Conservation (phyloP, 345 rosid species). For the Melaleuca alternifolia region DNA sequence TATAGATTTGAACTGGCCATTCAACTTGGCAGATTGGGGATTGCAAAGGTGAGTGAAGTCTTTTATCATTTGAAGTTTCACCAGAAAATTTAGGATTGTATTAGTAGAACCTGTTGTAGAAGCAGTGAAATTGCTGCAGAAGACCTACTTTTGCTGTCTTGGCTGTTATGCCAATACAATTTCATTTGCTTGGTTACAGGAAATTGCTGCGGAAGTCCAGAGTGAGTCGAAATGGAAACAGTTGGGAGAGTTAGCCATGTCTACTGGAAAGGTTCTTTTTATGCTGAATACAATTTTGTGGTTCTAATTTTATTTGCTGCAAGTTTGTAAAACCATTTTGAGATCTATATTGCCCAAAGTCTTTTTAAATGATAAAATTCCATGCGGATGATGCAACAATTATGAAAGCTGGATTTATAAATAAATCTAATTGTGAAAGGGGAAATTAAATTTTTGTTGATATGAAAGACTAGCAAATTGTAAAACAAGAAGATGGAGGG, state of each 20-base stretch:
- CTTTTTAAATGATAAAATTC: not conserved
- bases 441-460: not conserved
- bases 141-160: not conserved
- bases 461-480: not conserved
- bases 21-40: constrained; percentile 88
- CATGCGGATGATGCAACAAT: not conserved
- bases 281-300: not conserved
- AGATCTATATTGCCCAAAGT: not conserved
- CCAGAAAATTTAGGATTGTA: not conserved
- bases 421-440: not conserved
- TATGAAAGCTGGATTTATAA: not conserved
- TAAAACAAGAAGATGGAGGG: not conserved
- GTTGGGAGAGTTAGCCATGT: constrained; percentile 97
- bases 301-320: not conserved
- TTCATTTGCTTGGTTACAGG: constrained; percentile 30
- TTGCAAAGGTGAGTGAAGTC: constrained; percentile 63
- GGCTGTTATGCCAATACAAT: not conserved
- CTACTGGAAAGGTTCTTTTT: constrained; percentile 73
- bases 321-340: not conserved
- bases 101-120: not conserved
- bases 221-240: constrained; percentile 99
- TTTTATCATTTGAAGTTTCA: not conserved
- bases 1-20: constrained; percentile 95
- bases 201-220: constrained; percentile 74
- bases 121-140: not conserved